phyloP scores from a whole-genome alignment of 2,329 filamentous ascomycete species.

The Pezicula rhizophila region DNA sequence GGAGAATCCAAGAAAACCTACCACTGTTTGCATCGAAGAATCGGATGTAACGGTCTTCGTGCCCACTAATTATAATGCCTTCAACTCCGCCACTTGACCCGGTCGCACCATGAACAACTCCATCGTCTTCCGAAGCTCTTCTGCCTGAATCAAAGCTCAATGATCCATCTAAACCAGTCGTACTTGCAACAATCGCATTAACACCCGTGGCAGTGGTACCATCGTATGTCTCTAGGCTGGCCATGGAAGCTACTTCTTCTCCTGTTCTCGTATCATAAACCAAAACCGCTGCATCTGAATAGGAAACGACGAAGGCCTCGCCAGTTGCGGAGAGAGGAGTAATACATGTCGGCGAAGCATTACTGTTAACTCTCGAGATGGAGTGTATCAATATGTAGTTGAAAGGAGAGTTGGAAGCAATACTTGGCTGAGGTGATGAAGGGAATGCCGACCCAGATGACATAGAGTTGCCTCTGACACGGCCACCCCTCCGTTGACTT shows the following conservation, averaged over 20 bases:
- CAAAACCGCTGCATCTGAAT: conserved; percentile 81
- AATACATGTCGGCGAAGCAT: conserved; percentile 83
- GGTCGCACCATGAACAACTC: conserved; percentile 74
- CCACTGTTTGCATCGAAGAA: conserved; percentile 99
- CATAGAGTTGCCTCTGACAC: conserved; percentile 84
- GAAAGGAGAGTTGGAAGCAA: conserved; percentile 80
- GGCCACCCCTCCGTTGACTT: conserved; percentile 60
- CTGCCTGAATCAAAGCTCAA: conserved; percentile 55
- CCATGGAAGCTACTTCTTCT: conserved; percentile 89
- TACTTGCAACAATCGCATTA: conserved; percentile 86
- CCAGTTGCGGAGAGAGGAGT: conserved; percentile 78
- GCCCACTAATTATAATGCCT: conserved; percentile 90
- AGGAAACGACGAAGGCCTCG: conserved; percentile 88
- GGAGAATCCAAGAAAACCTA: conserved; percentile 44
- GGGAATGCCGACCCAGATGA: conserved; percentile 91
- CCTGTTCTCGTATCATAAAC: conserved; percentile 90
- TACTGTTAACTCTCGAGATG: conserved; percentile 64
- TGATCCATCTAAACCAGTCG: conserved; percentile 66
- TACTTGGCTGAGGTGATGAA: conserved; percentile 81
- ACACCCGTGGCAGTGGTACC: conserved; percentile 77
- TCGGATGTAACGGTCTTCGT: conserved; percentile 91
- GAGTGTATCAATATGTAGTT: conserved; percentile 83
- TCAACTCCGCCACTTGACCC: conserved; percentile 73
- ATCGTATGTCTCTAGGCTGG: conserved; percentile 89
- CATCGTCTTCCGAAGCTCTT: conserved; percentile 63